Evolutionary conservation across 768 basidiomycete species (phyloP), one percentile per base, ranked within the genome.

Genomic region (Leccinum ochraceum): DNA sequence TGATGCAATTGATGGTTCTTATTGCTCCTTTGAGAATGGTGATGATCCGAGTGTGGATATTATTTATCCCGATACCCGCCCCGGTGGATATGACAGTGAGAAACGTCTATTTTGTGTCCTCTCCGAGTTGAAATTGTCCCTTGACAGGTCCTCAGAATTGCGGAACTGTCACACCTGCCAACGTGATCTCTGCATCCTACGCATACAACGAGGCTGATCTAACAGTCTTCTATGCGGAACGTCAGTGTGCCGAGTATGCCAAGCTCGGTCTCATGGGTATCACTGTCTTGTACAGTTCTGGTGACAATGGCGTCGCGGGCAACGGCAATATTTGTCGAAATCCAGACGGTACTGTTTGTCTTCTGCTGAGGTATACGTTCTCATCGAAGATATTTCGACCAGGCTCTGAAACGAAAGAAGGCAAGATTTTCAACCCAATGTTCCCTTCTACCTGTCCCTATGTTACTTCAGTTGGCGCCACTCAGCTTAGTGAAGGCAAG

Each of bases 401-500:
- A 73, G 73, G 67, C 7, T 20, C 54, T 20, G 64, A 78, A 74
- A 78, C 80, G 3, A 75, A 77, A 44, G 72, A 79, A 57, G 86
- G 85, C 42, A 81, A 69, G 3, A 78, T 80, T n/a, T 88, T 88
- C 78, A 83, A 84, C 58, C 86, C 87, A 9, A 55, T 52, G 8
- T 82, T 82, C 67, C 82, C 82, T 5, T 62, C 69, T 24, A 68
- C 72, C 28, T 89, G 86, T 65, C 88, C 87, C 3, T 90, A 77
- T 58, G 81, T 90, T 17, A 89, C 88, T 16, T 49, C 84, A 2
- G 82, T 92, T 2, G 90, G 86, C 4, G 90, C 89, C 0, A 84
- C 83, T 4, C 82, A 83, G 58, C 61, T 84, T 54, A 78, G 76
- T 22, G 74, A 76, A 1, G 76, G 76, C 20, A 75, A 78, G 8